These are phyloP conservation scores for Blastobotrys capitulatus DNA, from an alignment of 1,139 yeast genomes.

Conservation along the genomic window DNA sequence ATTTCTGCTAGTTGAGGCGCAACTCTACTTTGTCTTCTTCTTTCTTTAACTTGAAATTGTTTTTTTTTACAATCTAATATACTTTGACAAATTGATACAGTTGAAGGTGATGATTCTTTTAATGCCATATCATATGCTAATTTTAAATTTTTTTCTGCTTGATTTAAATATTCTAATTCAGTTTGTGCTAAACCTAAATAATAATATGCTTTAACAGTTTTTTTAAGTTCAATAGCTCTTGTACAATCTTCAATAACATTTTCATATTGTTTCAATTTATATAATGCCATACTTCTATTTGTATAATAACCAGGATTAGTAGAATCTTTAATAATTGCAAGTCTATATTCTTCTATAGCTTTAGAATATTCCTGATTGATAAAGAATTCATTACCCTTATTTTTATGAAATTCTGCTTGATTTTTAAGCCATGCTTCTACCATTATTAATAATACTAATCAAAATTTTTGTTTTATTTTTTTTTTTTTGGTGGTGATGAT, in stretches of 20 bases:
- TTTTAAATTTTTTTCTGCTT: slow-evolving; percentile 31
- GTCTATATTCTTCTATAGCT: slow-evolving; percentile 30
- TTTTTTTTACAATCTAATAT: slow-evolving; percentile 30
- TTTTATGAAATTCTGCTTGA: slow-evolving; percentile 4
- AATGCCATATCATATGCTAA: slow-evolving; percentile 34
- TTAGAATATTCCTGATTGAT: slow-evolving; percentile 35
- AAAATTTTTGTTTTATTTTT: background rate
- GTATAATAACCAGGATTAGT: slow-evolving; percentile 28
- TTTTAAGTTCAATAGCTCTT: slow-evolving; percentile 32
- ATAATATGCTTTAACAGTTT: slow-evolving; percentile 30
- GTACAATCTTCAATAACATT: slow-evolving; percentile 32
- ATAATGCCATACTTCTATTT: slow-evolving; percentile 28
- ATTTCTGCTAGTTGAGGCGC: slow-evolving; percentile 31
- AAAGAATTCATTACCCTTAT: slow-evolving; percentile 33
- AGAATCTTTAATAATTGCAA: slow-evolving; percentile 29
- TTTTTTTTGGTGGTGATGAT: too few relatives aligned
- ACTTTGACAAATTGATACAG: slow-evolving; percentile 28
- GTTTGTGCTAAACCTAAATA: slow-evolving; percentile 30
- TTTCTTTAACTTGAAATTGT: slow-evolving; percentile 26
- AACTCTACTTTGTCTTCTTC: slow-evolving; percentile 21
- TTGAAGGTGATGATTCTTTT: slow-evolving; percentile 25
- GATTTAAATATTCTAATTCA: slow-evolving; percentile 26
- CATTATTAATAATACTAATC: background rate
- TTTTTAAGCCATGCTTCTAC: background rate
- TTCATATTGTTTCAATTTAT: slow-evolving; percentile 23